These are phyloP conservation scores for Salix suchowensis DNA, from an alignment of 345 rosid species.

Conservation along the genomic window DNA sequence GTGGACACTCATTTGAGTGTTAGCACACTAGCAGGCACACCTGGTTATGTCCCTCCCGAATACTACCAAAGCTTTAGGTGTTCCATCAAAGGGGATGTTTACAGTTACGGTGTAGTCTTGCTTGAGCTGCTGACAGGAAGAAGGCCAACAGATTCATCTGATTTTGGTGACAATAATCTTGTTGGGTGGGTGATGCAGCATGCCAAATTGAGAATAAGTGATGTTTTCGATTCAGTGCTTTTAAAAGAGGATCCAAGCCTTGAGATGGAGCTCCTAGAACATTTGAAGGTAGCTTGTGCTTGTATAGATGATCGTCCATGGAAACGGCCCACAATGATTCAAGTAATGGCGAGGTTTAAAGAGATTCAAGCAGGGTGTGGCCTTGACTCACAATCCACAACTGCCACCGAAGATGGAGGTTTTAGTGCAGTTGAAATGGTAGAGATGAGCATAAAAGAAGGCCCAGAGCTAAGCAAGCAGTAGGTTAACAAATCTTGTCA, in stretches of 20 bases:
- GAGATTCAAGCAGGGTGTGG: constrained; percentile 77
- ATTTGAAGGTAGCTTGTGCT: constrained; percentile 64
- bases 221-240: constrained; percentile 74
- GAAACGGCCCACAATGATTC: constrained; percentile 73
- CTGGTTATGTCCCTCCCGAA: constrained; percentile 96
- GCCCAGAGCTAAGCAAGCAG: constrained; percentile 48
- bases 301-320: constrained; percentile 75
- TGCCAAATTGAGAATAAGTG: constrained; percentile 60
- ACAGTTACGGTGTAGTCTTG: constrained; percentile 89
- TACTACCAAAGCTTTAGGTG: constrained; percentile 91
- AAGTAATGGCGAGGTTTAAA: constrained; percentile 74
- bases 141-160: constrained; percentile 88
- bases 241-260: constrained; percentile 68
- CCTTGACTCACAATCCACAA: constrained; percentile 70
- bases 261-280: constrained; percentile 70
- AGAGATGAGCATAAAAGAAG: constrained; percentile 84
- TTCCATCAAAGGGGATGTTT: constrained; percentile 89
- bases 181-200: constrained; percentile 99
- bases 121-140: constrained; percentile 86
- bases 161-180: constrained; percentile 93
- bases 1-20: constrained; percentile 95
- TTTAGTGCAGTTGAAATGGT: constrained; percentile 56
- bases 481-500: not conserved
- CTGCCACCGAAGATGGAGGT: constrained; percentile 60
- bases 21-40: constrained; percentile 96